Evolutionary conservation across 2,329 filamentous ascomycete genomes (phyloP).

Genomic region (Nothopassalora personata): DNA sequence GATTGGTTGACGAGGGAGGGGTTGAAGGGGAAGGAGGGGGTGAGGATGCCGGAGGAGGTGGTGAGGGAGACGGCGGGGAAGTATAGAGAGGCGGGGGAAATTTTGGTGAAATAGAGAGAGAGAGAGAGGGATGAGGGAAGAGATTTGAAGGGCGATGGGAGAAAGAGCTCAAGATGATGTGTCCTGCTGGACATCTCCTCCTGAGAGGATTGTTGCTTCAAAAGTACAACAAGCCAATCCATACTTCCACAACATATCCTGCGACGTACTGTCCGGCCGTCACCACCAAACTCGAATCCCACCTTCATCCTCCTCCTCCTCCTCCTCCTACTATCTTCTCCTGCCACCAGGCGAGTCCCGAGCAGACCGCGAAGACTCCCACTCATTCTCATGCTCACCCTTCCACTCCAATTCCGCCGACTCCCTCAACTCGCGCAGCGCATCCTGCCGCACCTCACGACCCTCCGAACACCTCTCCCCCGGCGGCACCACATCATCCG

Average conservation of each 20-base stretch:
- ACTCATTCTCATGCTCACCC: neutral
- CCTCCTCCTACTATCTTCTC: too few species aligned
- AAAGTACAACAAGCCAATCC: too few species aligned
- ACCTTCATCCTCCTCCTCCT: too few species aligned
- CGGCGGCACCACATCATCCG: constrained; percentile 7
- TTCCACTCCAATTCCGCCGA: neutral
- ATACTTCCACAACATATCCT: too few species aligned
- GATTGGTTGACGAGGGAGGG: constrained; percentile 74
- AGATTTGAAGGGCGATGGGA: neutral
- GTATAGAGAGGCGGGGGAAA: constrained; percentile 71
- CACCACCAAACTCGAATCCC: too few species aligned
- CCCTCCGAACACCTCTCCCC: neutral
- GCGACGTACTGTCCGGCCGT: too few species aligned
- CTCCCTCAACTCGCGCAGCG: neutral
- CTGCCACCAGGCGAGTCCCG: too few species aligned
- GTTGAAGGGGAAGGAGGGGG: constrained; percentile 68
- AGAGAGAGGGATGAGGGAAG: neutral
- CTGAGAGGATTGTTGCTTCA: too few species aligned
- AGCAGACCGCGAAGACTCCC: neutral
- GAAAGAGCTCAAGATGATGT: neutral
- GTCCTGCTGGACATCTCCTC: too few species aligned
- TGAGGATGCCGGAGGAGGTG: constrained; percentile 67
- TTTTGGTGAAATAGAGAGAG: constrained; percentile 38
- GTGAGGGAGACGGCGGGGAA: constrained; percentile 62
- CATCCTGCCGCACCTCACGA: neutral